Conservation (phyloP, 306 rosid species). For the Sicyos edulis region DNA sequence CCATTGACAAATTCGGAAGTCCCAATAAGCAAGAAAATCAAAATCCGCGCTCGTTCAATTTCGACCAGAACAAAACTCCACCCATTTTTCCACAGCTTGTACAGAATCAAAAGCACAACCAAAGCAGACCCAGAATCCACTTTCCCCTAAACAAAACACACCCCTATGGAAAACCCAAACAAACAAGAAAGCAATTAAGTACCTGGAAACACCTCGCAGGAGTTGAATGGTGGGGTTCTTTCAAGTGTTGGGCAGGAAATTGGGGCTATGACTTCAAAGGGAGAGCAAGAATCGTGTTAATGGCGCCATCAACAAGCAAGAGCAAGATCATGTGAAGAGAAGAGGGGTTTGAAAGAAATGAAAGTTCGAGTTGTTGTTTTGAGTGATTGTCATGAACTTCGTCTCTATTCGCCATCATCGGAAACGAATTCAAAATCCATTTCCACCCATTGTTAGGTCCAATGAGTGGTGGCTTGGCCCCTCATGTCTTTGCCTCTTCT, state of each 20-base stretch:
- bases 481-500: slow-evolving; percentile 11
- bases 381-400: background rate
- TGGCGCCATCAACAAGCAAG: slow-evolving; percentile 1
- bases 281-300: background rate
- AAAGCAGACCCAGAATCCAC: background rate
- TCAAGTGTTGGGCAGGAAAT: background rate
- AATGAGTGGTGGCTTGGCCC: slow-evolving; percentile 20
- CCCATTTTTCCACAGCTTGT: background rate
- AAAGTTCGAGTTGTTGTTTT: background rate
- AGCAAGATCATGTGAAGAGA: slow-evolving; percentile 6
- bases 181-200: slow-evolving; percentile 13
- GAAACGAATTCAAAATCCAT: background rate
- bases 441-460: slow-evolving; percentile 14
- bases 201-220: background rate
- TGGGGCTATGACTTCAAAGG: background rate
- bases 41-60: background rate
- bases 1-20: background rate
- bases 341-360: background rate
- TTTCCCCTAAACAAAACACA: background rate
- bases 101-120: background rate
- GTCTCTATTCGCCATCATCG: slow-evolving; percentile 12
- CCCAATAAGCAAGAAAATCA: slow-evolving; percentile 6
- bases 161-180: background rate
- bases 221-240: background rate
- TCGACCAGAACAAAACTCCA: background rate